Conservation (phyloP, 139 green algal species). For the Coccomyxa sp. region DNA sequence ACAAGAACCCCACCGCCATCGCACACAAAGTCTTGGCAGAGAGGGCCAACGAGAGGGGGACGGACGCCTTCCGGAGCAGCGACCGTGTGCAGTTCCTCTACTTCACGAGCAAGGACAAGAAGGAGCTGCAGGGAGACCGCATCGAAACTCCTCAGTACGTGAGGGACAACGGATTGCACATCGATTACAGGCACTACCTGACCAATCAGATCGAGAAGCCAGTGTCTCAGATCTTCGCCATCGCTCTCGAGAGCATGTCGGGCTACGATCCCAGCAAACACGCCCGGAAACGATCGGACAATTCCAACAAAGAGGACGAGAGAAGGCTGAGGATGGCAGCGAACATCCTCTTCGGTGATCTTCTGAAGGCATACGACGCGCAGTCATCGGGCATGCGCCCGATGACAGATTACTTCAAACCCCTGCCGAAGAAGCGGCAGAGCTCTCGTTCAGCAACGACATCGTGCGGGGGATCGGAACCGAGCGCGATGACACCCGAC, state of each 20-base stretch:
- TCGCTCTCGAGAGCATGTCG: not conserved
- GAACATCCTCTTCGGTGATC: not conserved
- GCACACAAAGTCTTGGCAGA: not conserved
- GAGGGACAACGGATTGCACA: not conserved
- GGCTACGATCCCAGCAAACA: not conserved
- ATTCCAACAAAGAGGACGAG: not conserved
- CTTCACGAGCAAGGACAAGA: not conserved
- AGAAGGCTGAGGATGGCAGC: not conserved
- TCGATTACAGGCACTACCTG: not conserved
- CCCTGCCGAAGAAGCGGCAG: not conserved
- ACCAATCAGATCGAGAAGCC: not conserved
- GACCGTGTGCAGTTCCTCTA: not conserved
- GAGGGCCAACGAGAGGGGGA: not conserved
- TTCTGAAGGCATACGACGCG: not conserved
- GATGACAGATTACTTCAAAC: slow-evolving; percentile 1
- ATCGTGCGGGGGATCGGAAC: not conserved
- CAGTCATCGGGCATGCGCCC: not conserved
- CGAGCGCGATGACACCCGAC: not conserved
- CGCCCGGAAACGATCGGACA: not conserved
- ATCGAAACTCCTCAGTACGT: not conserved
- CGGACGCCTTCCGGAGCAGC: not conserved
- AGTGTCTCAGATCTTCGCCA: not conserved
- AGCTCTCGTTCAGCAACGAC: not conserved
- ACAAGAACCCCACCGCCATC: not conserved
- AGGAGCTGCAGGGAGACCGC: not conserved